Evolutionary conservation across 2,329 filamentous ascomycete species (phyloP).

Genomic region (Pseudogymnoascus sp.): DNA sequence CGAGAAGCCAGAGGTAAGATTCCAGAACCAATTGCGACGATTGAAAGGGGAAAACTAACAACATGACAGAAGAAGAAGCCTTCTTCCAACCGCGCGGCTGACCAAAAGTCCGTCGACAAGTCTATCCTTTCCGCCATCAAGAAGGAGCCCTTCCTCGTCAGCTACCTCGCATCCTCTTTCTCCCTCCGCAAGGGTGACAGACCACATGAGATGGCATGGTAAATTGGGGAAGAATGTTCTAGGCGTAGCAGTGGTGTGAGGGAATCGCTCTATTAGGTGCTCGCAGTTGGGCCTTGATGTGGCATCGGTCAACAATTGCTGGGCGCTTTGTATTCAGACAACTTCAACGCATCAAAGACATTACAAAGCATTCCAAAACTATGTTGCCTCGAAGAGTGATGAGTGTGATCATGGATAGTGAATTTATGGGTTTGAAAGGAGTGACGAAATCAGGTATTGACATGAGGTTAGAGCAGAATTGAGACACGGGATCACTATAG

Average conservation of each 20-base stretch:
- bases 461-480: conserved; percentile 2
- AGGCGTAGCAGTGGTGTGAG: conserved; percentile 22
- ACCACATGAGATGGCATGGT: conserved; percentile 99
- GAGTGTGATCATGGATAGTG: conserved; percentile 7
- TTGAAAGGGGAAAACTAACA: conserved; percentile 13
- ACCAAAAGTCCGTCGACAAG: conserved; percentile 99
- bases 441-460: conserved; percentile 6
- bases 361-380: conserved; percentile 9
- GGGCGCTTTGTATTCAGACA: conserved; percentile 10
- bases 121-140: conserved; percentile 90
- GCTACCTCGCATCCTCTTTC: conserved; percentile 94
- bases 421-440: conserved; percentile 6
- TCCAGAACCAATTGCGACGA: background rate
- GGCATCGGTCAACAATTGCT: conserved; percentile 9
- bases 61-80: conserved; percentile 85
- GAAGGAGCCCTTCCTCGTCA: conserved; percentile 90
- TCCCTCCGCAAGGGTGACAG: conserved; percentile 98
- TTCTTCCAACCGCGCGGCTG: conserved; percentile 79
- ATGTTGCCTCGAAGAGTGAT: conserved; percentile 7
- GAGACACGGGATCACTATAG: background rate
- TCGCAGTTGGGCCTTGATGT: conserved; percentile 10
- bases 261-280: conserved; percentile 8
- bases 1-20: conserved; percentile 88
- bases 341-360: conserved; percentile 11
- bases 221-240: conserved; percentile 37